A percentile compares a stretch with the other conserved stretches of the same genome.
Conservation (phyloP, 352 stramenopile species). For the Thalassiosira pacifica region DNA sequence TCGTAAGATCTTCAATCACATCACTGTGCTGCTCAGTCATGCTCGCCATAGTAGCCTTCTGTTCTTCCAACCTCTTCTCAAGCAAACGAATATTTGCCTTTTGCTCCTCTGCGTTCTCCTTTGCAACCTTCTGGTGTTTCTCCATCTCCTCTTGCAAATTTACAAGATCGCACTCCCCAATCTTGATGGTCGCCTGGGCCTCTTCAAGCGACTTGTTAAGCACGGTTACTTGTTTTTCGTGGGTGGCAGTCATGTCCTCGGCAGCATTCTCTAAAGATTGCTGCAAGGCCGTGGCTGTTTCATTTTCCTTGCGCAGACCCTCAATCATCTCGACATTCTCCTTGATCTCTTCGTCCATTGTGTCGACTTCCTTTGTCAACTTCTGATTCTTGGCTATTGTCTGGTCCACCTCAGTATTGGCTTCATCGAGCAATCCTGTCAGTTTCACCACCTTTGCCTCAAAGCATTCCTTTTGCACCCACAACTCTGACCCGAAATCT, state of each 20-base stretch:
- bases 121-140: not conserved
- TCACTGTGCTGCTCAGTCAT: not conserved
- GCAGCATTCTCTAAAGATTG: not conserved
- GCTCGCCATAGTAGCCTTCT: not conserved
- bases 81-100: not conserved
- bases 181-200: not conserved
- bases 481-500: no score
- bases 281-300: no score
- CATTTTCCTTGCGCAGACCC: no score
- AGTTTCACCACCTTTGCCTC: no score
- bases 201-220: not conserved
- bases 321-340: no score
- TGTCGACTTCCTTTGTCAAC: no score
- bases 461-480: no score
- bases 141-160: not conserved
- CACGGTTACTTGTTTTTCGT: not conserved
- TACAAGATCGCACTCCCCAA: not conserved
- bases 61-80: no score
- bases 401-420: no score
- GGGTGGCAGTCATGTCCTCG: not conserved
- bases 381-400: no score
- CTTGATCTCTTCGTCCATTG: no score
- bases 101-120: constrained; percentile 4
- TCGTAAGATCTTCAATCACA: not conserved
- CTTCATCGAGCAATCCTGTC: no score